phyloP scores from a whole-genome alignment of 768 basidiomycete genomes.

The Termitomyces sp. region DNA sequence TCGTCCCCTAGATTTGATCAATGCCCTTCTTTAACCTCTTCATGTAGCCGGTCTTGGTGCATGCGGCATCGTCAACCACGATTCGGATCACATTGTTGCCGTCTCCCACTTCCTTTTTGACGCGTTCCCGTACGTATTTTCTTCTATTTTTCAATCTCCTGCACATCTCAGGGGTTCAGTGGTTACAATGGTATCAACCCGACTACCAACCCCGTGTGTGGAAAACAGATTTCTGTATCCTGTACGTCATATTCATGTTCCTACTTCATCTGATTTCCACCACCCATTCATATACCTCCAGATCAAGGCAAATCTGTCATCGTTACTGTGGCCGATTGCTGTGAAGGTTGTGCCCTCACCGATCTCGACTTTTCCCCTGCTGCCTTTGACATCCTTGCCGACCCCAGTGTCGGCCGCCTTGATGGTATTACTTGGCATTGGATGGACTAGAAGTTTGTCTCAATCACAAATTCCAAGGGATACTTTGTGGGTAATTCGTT shows the following conservation, averaged over 20 bases:
- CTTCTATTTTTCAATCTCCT: neutral
- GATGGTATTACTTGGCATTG: constrained; percentile 45
- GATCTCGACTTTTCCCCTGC: constrained; percentile 62
- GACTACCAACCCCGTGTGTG: constrained; percentile 73
- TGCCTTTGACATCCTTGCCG: constrained; percentile 50
- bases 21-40: neutral
- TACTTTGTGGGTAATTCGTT: constrained; percentile 14
- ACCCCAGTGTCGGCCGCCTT: constrained; percentile 44
- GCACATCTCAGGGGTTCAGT: constrained; percentile 26
- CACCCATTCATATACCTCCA: constrained; percentile 17
- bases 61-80: constrained; percentile 53
- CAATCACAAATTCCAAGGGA: neutral
- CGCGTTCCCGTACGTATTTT: constrained; percentile 46
- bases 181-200: constrained; percentile 56
- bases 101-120: constrained; percentile 55
- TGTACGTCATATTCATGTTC: constrained; percentile 37
- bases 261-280: neutral
- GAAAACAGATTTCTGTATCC: constrained; percentile 32
- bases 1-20: no score
- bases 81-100: constrained; percentile 50
- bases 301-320: constrained; percentile 46
- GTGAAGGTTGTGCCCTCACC: constrained; percentile 43
- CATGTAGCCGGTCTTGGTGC: constrained; percentile 53
- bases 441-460: constrained; percentile 9
- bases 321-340: constrained; percentile 58